These are phyloP conservation scores for Sordaria brevicollis DNA, from an alignment of 495 filamentous ascomycete species.

Conservation along the genomic window DNA sequence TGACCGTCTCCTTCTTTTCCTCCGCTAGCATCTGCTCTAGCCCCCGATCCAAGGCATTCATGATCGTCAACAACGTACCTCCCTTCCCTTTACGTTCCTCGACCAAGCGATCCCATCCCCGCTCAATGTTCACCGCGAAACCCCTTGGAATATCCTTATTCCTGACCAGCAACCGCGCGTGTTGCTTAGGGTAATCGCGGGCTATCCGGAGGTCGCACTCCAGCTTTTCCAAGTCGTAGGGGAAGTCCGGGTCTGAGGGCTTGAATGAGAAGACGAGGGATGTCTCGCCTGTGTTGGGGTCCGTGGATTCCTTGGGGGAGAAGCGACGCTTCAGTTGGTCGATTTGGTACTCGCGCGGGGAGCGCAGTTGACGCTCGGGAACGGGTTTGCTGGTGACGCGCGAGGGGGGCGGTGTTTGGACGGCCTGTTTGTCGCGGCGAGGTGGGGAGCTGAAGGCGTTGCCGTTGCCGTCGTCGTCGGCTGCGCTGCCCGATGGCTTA, in stretches of 20 bases:
- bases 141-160: constrained; percentile 74
- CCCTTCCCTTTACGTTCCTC: constrained; percentile 28
- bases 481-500: neutral
- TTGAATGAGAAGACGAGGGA: constrained; percentile 52
- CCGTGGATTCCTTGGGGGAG: constrained; percentile 45
- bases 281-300: constrained; percentile 36
- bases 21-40: constrained; percentile 63
- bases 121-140: constrained; percentile 71
- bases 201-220: constrained; percentile 66
- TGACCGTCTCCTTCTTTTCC: constrained; percentile 68
- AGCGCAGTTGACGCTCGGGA: constrained; percentile 50
- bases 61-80: constrained; percentile 53
- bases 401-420: constrained; percentile 27
- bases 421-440: constrained; percentile 24
- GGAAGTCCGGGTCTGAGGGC: constrained; percentile 84
- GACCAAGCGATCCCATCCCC: constrained; percentile 63
- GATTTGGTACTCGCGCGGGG: constrained; percentile 68
- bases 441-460: neutral
- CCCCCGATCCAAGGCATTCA: constrained; percentile 64
- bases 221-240: constrained; percentile 65
- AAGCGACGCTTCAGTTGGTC: constrained; percentile 66
- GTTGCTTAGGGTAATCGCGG: constrained; percentile 43
- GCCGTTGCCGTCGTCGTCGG: neutral
- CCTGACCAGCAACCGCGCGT: constrained; percentile 52
- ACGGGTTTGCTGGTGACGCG: constrained; percentile 54